phyloP scores from a whole-genome alignment of 2,329 filamentous ascomycete species.

The Aspergillus quadricinctus region DNA sequence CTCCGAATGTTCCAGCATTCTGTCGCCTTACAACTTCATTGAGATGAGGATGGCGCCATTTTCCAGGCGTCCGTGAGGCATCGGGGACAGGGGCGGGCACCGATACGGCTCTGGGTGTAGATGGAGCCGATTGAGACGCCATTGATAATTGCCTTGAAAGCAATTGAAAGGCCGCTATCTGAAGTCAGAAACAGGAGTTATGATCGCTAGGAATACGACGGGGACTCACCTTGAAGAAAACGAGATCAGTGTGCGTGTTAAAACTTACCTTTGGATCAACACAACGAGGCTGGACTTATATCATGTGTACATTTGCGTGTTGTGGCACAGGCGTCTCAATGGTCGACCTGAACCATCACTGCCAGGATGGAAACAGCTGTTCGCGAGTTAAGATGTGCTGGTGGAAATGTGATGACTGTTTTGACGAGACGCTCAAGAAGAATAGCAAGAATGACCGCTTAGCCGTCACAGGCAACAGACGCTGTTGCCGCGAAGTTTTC shows the following conservation, averaged over 20 bases:
- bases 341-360: conserved; percentile 6
- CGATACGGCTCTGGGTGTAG: conserved; percentile 36
- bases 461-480: conserved; percentile 8
- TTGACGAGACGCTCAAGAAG: conserved; percentile 11
- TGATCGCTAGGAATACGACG: not conserved
- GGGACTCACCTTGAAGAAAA: conserved; percentile 7
- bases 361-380: not conserved
- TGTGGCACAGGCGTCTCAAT: not conserved
- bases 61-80: conserved; percentile 55
- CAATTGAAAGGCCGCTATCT: conserved; percentile 1
- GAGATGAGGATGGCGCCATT: conserved; percentile 85
- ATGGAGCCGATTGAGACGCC: conserved; percentile 37
- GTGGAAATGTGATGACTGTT: conserved; percentile 9
- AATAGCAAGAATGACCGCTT: conserved; percentile 10
- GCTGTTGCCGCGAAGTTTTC: conserved; percentile 19
- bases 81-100: conserved; percentile 23
- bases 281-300: not conserved
- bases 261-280: conserved; percentile 9
- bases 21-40: conserved; percentile 81
- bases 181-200: not conserved
- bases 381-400: not conserved
- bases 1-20: conserved; percentile 71
- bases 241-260: not conserved
- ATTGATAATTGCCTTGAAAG: conserved; percentile 21
- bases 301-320: conserved; percentile 8